Percentiles rank a stretch among this genome's conserved stretches.
phyloP scores from a whole-genome alignment of 768 basidiomycete genomes.

The Serpula lacrymans region DNA sequence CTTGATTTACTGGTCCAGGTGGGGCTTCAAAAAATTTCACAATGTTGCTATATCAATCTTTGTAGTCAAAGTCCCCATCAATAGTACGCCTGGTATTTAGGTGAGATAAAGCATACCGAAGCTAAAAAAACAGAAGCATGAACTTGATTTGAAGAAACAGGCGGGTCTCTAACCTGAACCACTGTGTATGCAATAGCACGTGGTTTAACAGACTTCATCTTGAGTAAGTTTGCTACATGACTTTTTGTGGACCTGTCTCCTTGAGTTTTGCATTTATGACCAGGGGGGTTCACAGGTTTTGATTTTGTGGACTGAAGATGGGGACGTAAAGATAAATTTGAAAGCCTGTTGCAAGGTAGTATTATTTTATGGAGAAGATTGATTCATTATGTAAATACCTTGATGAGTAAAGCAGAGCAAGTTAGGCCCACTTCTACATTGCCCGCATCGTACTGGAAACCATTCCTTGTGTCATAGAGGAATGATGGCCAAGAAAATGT shows the following conservation, averaged over 20 bases:
- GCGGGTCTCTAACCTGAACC: constrained; percentile 12
- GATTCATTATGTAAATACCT: constrained; percentile 6
- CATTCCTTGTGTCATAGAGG: too few relatives aligned
- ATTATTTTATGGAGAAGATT: not conserved
- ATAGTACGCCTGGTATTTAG: constrained; percentile 3
- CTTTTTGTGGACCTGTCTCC: not conserved
- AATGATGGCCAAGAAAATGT: too few relatives aligned
- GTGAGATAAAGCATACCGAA: not conserved
- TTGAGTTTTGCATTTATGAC: not conserved
- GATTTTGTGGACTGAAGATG: constrained; percentile 5
- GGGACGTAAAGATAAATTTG: constrained; percentile 11
- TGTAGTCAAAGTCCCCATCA: constrained; percentile 8
- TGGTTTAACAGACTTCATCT: constrained; percentile 10
- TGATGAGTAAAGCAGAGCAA: constrained; percentile 7
- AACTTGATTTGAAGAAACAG: not conserved
- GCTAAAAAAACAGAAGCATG: not conserved
- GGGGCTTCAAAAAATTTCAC: constrained; percentile 23
- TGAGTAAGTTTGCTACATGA: constrained; percentile 1
- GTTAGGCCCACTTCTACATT: constrained; percentile 13
- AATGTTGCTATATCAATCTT: constrained; percentile 21
- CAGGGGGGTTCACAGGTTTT: not conserved
- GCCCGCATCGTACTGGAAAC: constrained; percentile 3
- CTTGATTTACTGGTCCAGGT: constrained; percentile 5
- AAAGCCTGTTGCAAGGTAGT: constrained; percentile 6
- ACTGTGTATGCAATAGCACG: constrained; percentile 16